Evolutionary conservation across 1,284 basidiomycete species (phyloP), one percentile per base, ranked within the genome.

Genomic region (Lentinus polychrous): DNA sequence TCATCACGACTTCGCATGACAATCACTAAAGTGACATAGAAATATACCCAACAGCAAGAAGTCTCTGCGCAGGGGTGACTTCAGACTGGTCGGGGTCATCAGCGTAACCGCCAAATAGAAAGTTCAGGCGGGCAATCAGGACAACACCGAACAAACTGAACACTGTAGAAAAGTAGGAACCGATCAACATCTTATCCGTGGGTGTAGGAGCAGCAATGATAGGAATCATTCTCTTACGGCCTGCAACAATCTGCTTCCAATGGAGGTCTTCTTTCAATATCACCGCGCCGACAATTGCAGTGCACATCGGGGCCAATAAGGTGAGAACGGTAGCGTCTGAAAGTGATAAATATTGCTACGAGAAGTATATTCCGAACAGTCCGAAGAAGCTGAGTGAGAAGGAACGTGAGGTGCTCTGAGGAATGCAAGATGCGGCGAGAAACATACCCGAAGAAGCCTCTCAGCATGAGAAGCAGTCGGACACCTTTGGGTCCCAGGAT

Each of bases 251-350:
- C 61, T 92, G 81, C 50, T 68, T 72, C 43, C 66, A 62, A 0
- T 75, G 74, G 54, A 88, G 80, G 0, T 63, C 67, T 60, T 93
- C 90, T 14, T 76, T 73, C 7, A 94, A 68, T 20, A 91, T 69
- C 1, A 91, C 50, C 5, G 77, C 78, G 0, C 82, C 89, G 2
- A 83, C 66, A n/a, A 91, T 60, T 0, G 79, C 81, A 0, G 86
- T 88, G 8, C 75, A 71, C 48, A 83, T 74, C 0, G 91, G 91
- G 0, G 76, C 65, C 8, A 94, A 71, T 67, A 91, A 92, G 0
- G 81, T 82, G 43, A 94, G 70, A 12, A 88, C 84, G 0, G 82
- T 84, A 0, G 84, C 79, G 60, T 92, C 89, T 10, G 84, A 85
- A 0, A 91, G 68, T 0, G 83, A 67, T 4, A 70, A 55, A 49